These are phyloP conservation scores for Lupinus albus DNA, from an alignment of 306 rosid species.

Conservation along the genomic window DNA sequence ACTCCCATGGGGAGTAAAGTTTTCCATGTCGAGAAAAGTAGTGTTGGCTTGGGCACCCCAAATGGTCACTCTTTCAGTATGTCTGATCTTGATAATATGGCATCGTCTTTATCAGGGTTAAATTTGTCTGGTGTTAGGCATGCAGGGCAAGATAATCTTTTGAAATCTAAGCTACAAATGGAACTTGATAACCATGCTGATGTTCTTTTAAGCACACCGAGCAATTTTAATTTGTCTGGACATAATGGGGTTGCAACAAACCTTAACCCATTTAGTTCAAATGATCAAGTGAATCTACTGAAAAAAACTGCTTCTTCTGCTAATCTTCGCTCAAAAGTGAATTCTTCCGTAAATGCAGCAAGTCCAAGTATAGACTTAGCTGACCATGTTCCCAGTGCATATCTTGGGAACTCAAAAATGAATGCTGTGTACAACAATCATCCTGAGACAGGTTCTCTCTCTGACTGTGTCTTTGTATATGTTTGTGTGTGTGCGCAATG, in stretches of 20 bases:
- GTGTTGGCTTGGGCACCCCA: slow-evolving; percentile 50
- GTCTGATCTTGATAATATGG: slow-evolving; percentile 61
- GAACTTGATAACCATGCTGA: slow-evolving; percentile 58
- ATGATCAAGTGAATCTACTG: slow-evolving; percentile 60
- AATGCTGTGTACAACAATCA: slow-evolving; percentile 51
- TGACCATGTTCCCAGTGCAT: slow-evolving; percentile 54
- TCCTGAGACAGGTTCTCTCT: slow-evolving; percentile 59
- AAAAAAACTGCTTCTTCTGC: slow-evolving; percentile 74
- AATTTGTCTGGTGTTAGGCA: slow-evolving; percentile 61
- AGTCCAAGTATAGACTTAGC: slow-evolving; percentile 52
- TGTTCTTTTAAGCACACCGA: slow-evolving; percentile 51
- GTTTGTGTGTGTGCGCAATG: neutral
- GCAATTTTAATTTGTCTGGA: slow-evolving; percentile 51
- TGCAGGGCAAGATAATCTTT: slow-evolving; percentile 61
- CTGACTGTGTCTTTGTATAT: neutral
- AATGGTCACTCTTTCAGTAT: slow-evolving; percentile 59
- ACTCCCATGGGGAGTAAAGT: slow-evolving; percentile 67
- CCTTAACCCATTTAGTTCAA: slow-evolving; percentile 50
- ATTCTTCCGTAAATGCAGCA: slow-evolving; percentile 57
- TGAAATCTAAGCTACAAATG: slow-evolving; percentile 64
- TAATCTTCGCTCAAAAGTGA: slow-evolving; percentile 60
- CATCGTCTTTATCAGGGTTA: slow-evolving; percentile 62
- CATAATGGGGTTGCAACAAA: slow-evolving; percentile 56
- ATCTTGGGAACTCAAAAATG: slow-evolving; percentile 54
- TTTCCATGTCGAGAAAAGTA: slow-evolving; percentile 53